Percentiles rank a stretch among this genome's conserved stretches.
Conservation (phyloP, 2,329 filamentous ascomycete genomes). For the Hymenoscyphus scutula region DNA sequence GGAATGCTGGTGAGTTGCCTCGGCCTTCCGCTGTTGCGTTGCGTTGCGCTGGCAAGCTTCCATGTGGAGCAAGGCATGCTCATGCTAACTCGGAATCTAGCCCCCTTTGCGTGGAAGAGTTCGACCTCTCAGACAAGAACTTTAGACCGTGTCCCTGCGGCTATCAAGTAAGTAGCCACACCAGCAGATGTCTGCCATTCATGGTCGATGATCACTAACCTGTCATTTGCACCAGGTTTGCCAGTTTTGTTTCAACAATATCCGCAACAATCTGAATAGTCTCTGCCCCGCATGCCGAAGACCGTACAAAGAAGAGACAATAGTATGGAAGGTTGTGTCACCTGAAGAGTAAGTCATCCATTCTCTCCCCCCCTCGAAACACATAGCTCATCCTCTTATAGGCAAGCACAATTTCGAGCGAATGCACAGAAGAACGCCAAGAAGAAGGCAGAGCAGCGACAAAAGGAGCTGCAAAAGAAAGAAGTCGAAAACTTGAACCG, state of each 20-base stretch:
- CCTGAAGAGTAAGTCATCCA: slow-evolving; percentile 76
- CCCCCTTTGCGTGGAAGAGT: slow-evolving; percentile 97
- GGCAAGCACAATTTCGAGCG: slow-evolving; percentile 71
- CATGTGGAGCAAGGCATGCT: not conserved
- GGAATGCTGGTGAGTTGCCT: slow-evolving; percentile 58
- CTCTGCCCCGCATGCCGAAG: slow-evolving; percentile 95
- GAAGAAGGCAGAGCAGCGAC: slow-evolving; percentile 79
- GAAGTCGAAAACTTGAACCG: slow-evolving; percentile 94
- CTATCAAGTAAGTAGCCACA: slow-evolving; percentile 73
- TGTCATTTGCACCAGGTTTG: slow-evolving; percentile 66
- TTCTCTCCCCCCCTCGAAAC: slow-evolving; percentile 11
- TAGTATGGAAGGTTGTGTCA: slow-evolving; percentile 94
- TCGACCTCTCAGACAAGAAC: slow-evolving; percentile 95
- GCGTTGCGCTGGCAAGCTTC: not conserved
- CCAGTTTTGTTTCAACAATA: slow-evolving; percentile 99
- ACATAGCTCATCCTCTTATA: slow-evolving; percentile 37
- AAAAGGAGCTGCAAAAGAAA: slow-evolving; percentile 93
- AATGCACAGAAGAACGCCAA: slow-evolving; percentile 89
- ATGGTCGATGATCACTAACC: slow-evolving; percentile 14
- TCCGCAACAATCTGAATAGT: slow-evolving; percentile 96
- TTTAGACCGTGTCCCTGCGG: slow-evolving; percentile 96
- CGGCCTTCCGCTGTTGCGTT: not conserved
- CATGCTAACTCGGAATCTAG: slow-evolving; percentile 50
- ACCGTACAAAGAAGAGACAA: slow-evolving; percentile 94
- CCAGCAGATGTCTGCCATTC: not conserved